Percentiles rank a stretch among this genome's conserved stretches.
Evolutionary conservation across 1,139 yeast genomes (phyloP).

Genomic region (Yamadazyma membranifaciens): DNA sequence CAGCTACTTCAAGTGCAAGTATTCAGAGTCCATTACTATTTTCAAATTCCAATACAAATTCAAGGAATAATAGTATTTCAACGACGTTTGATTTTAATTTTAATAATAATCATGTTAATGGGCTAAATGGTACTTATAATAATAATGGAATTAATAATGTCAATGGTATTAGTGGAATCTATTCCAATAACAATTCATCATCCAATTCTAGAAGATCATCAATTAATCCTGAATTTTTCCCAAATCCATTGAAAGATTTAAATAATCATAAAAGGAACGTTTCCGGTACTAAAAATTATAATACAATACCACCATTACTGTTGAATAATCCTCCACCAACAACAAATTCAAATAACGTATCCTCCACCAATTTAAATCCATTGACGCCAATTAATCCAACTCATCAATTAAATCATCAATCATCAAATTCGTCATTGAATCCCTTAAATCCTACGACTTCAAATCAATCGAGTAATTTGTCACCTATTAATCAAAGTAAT

Average conservation of each 20-base stretch:
- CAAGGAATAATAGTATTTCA: slow-evolving; percentile 38
- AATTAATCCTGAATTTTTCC: slow-evolving; percentile 42
- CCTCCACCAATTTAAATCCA: slow-evolving; percentile 2
- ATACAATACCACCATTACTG: slow-evolving; percentile 22
- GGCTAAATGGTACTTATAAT: not conserved
- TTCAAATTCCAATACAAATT: slow-evolving; percentile 26
- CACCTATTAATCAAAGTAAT: not conserved
- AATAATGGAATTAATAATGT: slow-evolving; percentile 27
- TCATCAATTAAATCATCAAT: slow-evolving; percentile 2
- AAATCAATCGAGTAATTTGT: not conserved
- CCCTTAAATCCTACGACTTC: not conserved
- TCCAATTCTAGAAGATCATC: slow-evolving; percentile 36
- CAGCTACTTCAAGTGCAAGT: slow-evolving; percentile 9
- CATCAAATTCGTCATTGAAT: slow-evolving; percentile 1
- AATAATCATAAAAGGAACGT: slow-evolving; percentile 23
- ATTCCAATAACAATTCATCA: slow-evolving; percentile 27
- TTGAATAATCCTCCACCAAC: slow-evolving; percentile 6
- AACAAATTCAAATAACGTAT: not conserved
- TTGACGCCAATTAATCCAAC: slow-evolving; percentile 3
- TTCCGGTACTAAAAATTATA: slow-evolving; percentile 32
- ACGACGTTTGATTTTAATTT: slow-evolving; percentile 26
- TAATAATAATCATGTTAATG: slow-evolving; percentile 19
- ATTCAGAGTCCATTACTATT: slow-evolving; percentile 21
- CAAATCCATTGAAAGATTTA: slow-evolving; percentile 31
- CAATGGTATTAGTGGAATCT: slow-evolving; percentile 27